Evolutionary conservation across 331 rosid species (phyloP).

Genomic region (Arachis monticola): DNA sequence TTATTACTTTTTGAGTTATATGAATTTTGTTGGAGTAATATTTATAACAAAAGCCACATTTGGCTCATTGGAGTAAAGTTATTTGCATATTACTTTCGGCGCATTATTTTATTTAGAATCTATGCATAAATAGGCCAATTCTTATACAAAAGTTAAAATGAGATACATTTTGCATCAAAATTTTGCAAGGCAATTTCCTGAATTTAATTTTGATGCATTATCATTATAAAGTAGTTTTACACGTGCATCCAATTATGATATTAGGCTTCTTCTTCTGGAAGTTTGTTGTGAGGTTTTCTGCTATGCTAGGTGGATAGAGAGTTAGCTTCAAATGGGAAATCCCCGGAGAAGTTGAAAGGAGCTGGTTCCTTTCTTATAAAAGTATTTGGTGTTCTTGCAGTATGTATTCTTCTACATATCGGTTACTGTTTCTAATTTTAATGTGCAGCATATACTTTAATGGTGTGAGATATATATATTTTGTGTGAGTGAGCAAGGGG

Average conservation of each 20-base stretch:
- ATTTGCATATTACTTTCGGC: neutral
- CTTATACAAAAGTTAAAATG: no score
- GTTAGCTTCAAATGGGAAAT: conserved; percentile 72
- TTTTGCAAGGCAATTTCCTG: no score
- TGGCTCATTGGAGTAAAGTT: neutral
- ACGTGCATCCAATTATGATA: no score
- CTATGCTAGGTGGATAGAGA: conserved; percentile 74
- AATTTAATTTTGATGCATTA: no score
- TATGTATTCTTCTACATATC: conserved; percentile 36
- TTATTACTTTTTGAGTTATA: neutral
- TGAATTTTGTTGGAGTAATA: neutral
- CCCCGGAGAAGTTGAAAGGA: conserved; percentile 93
- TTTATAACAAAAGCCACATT: neutral
- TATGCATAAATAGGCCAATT: no score
- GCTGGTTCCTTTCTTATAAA: conserved; percentile 97
- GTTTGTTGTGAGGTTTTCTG: neutral
- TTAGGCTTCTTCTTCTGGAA: neutral
- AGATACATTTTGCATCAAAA: no score
- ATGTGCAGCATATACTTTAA: no score
- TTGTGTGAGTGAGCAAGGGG: no score
- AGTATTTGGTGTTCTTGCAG: conserved; percentile 94
- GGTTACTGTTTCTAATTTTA: conserved; percentile 1
- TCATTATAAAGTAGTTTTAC: no score
- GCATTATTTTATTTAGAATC: no score
- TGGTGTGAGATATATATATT: no score